Conservation (phyloP, 2,329 filamentous ascomycete genomes). For the Phialophora tarda region DNA sequence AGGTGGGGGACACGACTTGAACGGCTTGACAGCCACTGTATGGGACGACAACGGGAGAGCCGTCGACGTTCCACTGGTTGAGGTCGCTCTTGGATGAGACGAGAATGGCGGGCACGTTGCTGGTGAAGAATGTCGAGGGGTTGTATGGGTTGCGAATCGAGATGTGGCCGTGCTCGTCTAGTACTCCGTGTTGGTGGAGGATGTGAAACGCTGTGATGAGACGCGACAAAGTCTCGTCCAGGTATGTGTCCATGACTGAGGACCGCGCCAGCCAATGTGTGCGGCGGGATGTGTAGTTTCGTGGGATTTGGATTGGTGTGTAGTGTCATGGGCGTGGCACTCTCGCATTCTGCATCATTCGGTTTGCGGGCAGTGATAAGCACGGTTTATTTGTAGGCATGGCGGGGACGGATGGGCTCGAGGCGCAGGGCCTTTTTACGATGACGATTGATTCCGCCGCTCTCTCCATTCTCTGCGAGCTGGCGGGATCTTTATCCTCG, state of each 20-base stretch:
- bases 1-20: not conserved
- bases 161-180: slow-evolving; percentile 62
- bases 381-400: too few relatives aligned
- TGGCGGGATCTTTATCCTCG: too few relatives aligned
- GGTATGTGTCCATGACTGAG: too few relatives aligned
- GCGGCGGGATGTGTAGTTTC: too few relatives aligned
- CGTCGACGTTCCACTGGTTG: slow-evolving; percentile 27
- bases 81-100: slow-evolving; percentile 27
- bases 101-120: slow-evolving; percentile 28
- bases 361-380: too few relatives aligned
- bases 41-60: slow-evolving; percentile 17
- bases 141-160: slow-evolving; percentile 58
- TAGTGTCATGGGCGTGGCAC: too few relatives aligned
- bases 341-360: too few relatives aligned
- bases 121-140: slow-evolving; percentile 36
- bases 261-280: too few relatives aligned
- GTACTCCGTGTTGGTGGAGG: slow-evolving; percentile 55
- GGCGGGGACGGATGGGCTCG: too few relatives aligned
- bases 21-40: slow-evolving; percentile 10
- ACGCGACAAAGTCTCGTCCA: slow-evolving; percentile 5
- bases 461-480: too few relatives aligned
- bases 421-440: not conserved
- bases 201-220: slow-evolving; percentile 59
- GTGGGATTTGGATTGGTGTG: too few relatives aligned
- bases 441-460: too few relatives aligned